phyloP scores from a whole-genome alignment of 1,284 basidiomycete species.

The Mrakiaceae sp. region DNA sequence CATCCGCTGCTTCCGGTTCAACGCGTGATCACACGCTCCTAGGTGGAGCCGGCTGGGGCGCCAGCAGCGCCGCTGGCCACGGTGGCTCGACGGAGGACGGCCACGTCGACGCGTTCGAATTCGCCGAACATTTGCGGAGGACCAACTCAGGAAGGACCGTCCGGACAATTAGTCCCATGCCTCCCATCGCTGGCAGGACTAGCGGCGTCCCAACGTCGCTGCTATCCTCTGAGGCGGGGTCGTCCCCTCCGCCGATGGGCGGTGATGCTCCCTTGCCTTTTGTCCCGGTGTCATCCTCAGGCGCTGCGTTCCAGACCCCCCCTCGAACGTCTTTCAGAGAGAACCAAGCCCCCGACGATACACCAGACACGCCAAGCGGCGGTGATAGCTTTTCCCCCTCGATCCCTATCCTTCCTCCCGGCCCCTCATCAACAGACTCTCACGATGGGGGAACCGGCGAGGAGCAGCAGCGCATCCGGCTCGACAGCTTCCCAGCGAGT shows the following conservation, averaged over 20 bases:
- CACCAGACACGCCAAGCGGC: background rate
- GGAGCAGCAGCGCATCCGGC: no score
- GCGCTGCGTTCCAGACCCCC: no score
- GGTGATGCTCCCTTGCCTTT: no score
- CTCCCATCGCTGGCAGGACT: background rate
- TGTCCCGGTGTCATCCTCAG: no score
- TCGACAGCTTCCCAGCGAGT: constrained; percentile 15
- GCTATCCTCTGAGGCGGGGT: no score
- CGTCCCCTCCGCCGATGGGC: no score
- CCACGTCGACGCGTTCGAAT: constrained; percentile 15
- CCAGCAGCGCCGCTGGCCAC: no score
- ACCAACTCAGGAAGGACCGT: constrained; percentile 14
- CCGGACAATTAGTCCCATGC: constrained; percentile 8
- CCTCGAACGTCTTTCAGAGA: no score
- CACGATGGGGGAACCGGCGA: no score
- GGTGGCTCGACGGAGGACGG: background rate
- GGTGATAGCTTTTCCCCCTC: background rate
- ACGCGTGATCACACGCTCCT: constrained; percentile 2
- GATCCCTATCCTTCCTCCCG: constrained; percentile 14
- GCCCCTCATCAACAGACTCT: no score
- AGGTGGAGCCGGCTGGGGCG: background rate
- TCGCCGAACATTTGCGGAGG: constrained; percentile 11
- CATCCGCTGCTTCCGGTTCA: background rate
- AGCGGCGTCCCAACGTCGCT: no score
- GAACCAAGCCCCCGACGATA: no score